Evolutionary conservation across 2,329 filamentous ascomycete species (phyloP), one percentile per base, ranked within the genome.

Genomic region (Malbranchea cinnamomea): DNA sequence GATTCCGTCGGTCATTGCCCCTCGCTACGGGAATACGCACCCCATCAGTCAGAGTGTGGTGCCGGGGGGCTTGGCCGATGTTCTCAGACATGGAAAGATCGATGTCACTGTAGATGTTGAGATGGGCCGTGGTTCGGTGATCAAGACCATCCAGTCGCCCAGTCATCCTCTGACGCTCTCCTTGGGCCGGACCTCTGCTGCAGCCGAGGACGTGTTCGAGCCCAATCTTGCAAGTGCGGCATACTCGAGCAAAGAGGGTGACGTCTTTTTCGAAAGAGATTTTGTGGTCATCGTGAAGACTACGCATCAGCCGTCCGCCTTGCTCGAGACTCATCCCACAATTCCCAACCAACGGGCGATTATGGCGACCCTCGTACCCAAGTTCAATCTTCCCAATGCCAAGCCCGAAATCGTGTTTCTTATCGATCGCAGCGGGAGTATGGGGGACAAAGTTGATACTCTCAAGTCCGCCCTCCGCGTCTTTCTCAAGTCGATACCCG

Each of bases 301-400:
- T 2, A 71, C 71, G 33, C 67, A 71, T 24, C 60, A 68, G 2
- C 78, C 76, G 0, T 59, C 65, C 19, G 78, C 76, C 1, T 47
- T 82, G 3, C 52, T 83, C 1, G 78, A 83, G 47, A 65, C 57
- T 0, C 77, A 83, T 40, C 66, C 74, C 0, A 65, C 56, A 0
- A 59, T 78, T 2, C 57, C 65, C 0, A 60, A 69, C 32, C 72
- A 78, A 28, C 63, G 70, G 3, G 75, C 77, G 1, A 46, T 83
- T 34, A 80, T 84, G 75, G 57, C 67, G 0, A 79, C 76, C 0
- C 56, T 83, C 0, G 74, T 82, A 0, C 78, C 78, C 2, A 74
- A 71, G 37, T 80, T 81, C 51, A 59, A 60, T n/a, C 54, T 80
- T 0, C 68, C 70, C 0, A 46, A 62, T 0, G 57, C 63, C 6